A percentile compares a stretch with the other conserved stretches of the same genome.
Conservation (phyloP, 176 grass and related monocot genomes). For the Carex scoparia region DNA sequence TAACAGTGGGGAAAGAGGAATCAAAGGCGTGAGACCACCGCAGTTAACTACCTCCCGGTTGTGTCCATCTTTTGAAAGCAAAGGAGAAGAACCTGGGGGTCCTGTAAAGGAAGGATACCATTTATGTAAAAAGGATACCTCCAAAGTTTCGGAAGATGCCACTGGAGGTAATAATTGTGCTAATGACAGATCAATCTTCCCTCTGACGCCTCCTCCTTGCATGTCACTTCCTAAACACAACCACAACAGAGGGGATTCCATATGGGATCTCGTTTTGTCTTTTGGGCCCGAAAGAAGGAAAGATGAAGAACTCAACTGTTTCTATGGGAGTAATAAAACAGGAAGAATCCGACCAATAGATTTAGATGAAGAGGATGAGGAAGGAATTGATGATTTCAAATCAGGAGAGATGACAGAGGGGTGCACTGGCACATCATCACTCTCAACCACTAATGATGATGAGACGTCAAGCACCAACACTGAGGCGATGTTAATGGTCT, state of each 20-base stretch:
- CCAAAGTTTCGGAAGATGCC: background rate
- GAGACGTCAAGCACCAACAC: conserved; percentile 80
- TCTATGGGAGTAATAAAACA: background rate
- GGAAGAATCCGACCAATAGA: background rate
- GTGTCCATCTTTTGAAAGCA: background rate
- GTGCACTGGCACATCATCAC: conserved; percentile 67
- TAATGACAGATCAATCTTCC: background rate
- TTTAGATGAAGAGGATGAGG: conserved; percentile 14
- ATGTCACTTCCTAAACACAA: conserved; percentile 9
- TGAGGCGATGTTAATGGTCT: conserved; percentile 65
- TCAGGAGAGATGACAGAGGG: conserved; percentile 57
- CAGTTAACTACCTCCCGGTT: background rate
- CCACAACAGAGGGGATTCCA: background rate
- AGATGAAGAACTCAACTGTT: background rate
- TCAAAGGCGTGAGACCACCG: conserved; percentile 4
- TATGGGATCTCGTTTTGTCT: conserved; percentile 15
- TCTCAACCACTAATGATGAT: conserved; percentile 88
- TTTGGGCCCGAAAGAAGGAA: conserved; percentile 1
- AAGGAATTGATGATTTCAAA: conserved; percentile 5
- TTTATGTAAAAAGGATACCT: background rate
- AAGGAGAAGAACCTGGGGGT: background rate
- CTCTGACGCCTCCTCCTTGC: background rate
- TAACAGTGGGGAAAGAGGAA: conserved; percentile 7
- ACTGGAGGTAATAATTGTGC: background rate
- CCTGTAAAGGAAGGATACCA: background rate